phyloP scores from a whole-genome alignment of 2,329 filamentous ascomycete species.

The Colletotrichum sp. region DNA sequence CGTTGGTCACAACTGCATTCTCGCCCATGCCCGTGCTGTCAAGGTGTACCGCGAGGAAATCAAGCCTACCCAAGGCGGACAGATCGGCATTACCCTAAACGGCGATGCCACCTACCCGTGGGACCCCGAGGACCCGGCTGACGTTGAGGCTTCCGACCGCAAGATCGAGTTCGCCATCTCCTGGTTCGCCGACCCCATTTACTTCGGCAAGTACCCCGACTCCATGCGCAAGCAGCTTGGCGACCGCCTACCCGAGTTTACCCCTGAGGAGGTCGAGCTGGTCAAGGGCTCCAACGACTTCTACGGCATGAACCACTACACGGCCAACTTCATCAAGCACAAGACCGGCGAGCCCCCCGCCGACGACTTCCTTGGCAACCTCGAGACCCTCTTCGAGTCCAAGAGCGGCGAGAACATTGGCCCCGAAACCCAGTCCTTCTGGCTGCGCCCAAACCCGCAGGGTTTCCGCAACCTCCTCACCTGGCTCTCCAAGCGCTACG shows the following conservation, averaged over 20 bases:
- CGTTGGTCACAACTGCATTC: conserved; percentile 79
- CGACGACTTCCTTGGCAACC: conserved; percentile 76
- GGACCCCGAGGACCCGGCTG: conserved; percentile 76
- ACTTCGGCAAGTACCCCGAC: conserved; percentile 82
- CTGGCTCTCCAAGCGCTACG: conserved; percentile 81
- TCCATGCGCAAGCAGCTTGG: conserved; percentile 85
- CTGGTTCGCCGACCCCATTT: conserved; percentile 90
- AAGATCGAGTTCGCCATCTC: conserved; percentile 88
- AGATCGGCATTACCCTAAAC: conserved; percentile 89
- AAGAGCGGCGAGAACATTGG: conserved; percentile 78
- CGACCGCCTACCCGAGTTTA: conserved; percentile 76
- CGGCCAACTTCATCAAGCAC: conserved; percentile 84
- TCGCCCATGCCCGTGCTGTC: conserved; percentile 81
- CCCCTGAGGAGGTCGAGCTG: conserved; percentile 72
- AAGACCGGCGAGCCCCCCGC: conserved; percentile 63
- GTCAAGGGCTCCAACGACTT: conserved; percentile 90
- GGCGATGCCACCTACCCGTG: conserved; percentile 85
- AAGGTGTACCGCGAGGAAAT: conserved; percentile 85
- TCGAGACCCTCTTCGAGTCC: conserved; percentile 74
- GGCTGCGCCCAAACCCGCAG: conserved; percentile 77
- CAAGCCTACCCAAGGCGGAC: conserved; percentile 72
- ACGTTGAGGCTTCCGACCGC: conserved; percentile 77
- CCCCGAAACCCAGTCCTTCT: conserved; percentile 80
- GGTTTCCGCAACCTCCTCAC: conserved; percentile 80
- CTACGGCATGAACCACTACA: conserved; percentile 96